phyloP scores from a whole-genome alignment of 2,329 filamentous ascomycete genomes.

The Sodiomyces alkalinus region DNA sequence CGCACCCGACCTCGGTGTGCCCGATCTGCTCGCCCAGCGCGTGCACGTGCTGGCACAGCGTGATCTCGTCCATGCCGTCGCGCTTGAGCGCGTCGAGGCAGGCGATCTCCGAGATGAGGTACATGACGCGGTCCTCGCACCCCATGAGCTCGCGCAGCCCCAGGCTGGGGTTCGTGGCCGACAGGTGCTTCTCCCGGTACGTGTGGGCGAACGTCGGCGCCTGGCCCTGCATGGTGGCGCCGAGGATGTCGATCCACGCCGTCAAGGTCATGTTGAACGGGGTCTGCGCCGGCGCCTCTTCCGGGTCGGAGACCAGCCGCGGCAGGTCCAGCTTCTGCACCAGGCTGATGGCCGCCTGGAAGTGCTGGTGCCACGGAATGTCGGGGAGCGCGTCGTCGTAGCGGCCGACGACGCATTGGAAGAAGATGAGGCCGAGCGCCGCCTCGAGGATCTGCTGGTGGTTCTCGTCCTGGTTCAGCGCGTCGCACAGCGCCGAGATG shows the following conservation, averaged over 20 bases:
- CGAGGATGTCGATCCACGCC: constrained; percentile 93
- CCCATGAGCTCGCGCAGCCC: constrained; percentile 91
- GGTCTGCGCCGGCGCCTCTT: constrained; percentile 45
- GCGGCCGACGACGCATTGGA: constrained; percentile 82
- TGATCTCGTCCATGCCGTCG: constrained; percentile 70
- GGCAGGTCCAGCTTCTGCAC: constrained; percentile 76
- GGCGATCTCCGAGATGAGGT: constrained; percentile 91
- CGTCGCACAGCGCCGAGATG: constrained; percentile 71
- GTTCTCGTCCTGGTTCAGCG: constrained; percentile 64
- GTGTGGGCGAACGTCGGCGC: constrained; percentile 82
- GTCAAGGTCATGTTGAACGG: constrained; percentile 93
- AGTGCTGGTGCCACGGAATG: constrained; percentile 95
- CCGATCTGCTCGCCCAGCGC: constrained; percentile 79
- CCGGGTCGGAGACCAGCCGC: constrained; percentile 44
- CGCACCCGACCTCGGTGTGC: constrained; percentile 56
- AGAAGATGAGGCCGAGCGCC: constrained; percentile 88
- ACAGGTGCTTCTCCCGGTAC: constrained; percentile 89
- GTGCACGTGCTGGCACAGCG: constrained; percentile 77
- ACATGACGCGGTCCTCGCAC: constrained; percentile 95
- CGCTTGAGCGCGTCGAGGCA: constrained; percentile 83
- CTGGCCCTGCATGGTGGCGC: constrained; percentile 77
- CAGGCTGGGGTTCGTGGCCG: constrained; percentile 40
- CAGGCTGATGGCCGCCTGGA: constrained; percentile 75
- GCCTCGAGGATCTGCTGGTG: constrained; percentile 85
- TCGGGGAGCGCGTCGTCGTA: constrained; percentile 75